Conservation (phyloP, 73 alveolate species). For the Symbiodinium pilosum region DNA sequence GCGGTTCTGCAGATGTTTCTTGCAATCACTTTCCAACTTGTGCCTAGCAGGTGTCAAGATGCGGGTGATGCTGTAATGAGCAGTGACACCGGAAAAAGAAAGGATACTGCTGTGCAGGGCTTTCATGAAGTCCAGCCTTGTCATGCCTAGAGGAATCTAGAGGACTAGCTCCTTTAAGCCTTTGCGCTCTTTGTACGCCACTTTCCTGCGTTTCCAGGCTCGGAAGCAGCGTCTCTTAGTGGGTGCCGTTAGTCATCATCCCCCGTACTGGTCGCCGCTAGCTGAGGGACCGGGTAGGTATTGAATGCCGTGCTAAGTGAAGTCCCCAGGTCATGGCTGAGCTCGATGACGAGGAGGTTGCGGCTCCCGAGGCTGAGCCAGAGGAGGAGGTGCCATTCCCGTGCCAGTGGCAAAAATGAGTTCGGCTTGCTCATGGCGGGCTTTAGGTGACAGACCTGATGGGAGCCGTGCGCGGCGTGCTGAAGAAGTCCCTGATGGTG, state of each 20-base stretch:
- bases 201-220: background rate
- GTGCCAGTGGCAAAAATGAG: too few species aligned
- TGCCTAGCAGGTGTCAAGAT: slow-evolving; percentile 48
- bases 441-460: slow-evolving; percentile 60
- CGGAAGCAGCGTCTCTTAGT: slow-evolving; percentile 18
- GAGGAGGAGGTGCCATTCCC: slow-evolving; percentile 50
- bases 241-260: background rate
- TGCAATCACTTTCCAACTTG: too few species aligned
- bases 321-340: slow-evolving; percentile 52
- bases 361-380: slow-evolving; percentile 72
- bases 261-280: background rate
- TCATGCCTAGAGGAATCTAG: too few species aligned
- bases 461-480: slow-evolving; percentile 94
- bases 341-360: slow-evolving; percentile 66
- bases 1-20: background rate
- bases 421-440: too few species aligned
- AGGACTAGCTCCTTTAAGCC: too few species aligned
- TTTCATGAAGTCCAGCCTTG: too few species aligned
- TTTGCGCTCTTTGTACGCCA: too few species aligned
- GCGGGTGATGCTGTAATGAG: slow-evolving; percentile 79
- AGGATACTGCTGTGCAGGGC: too few species aligned
- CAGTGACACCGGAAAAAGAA: too few species aligned
- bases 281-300: background rate
- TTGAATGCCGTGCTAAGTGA: background rate
- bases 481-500: slow-evolving; percentile 77